Base-by-base conservation (phyloP, 305 asterid species). In the Solanum aculeatissimum region DNA sequence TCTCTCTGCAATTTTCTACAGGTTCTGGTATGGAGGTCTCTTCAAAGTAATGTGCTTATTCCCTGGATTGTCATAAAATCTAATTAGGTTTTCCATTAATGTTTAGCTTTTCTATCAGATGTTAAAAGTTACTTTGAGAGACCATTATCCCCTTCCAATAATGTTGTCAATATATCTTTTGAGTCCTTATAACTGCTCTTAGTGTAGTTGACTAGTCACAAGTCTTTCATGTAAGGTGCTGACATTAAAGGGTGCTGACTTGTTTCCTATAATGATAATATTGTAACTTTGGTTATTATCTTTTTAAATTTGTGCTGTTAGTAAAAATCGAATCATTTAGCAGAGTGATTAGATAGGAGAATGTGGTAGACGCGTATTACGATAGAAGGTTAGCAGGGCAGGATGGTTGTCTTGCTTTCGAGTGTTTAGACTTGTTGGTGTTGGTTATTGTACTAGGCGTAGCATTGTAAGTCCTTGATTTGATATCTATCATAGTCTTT, bases 1-100 rank as follows among this genome's bases (percentile, higher is more conserved):
- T 55, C 29, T 54, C 14, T 86, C 38, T 84, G 15, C n/a, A 87
- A 32, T 77, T 68, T 81, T 66, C 70, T 85, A 72, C 90, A 89
- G 91, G 87, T 89, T 89, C 75, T 89, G 91, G 91, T 89, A 43
- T 82, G 91, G 91, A 77, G 91, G 90, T 83, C 35, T 87, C 85
- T 89, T 89, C 87, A 89, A 87, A 82, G 91, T 87, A 85, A 87
- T 77, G 82, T 49, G 63, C 82, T 75, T 49, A 16, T 51, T 29
- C 65, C 82, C 25, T 77, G 82, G 82, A 77, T 51, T 51, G 43
- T 75, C 62, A 77, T 77, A 51, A 29, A 9, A 27, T 77, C 65
- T 77, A 51, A 47, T 51, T 51, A 32, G 43, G 47, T 6, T 51
- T 77, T 77, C 47, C 82, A 51, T 43, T 77, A 29, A 29, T 51